Conservation (phyloP, 192 early-diverging fungal species). For the Obelidium mucronatum region DNA sequence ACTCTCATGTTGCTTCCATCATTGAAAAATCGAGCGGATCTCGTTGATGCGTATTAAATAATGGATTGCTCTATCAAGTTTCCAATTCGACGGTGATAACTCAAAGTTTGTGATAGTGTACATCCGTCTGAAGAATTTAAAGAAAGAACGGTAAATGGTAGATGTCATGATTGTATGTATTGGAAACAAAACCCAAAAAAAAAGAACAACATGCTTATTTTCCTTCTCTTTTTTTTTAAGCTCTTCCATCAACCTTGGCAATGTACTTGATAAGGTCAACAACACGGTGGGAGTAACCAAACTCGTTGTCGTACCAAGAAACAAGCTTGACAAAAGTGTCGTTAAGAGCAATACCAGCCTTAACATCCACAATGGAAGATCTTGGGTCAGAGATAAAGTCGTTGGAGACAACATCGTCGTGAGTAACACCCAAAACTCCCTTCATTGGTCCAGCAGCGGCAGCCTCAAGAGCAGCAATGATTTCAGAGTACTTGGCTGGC, state of each 20-base stretch:
- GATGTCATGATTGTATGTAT: neutral
- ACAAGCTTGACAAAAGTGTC: slow-evolving; percentile 96
- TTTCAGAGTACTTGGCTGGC: slow-evolving; percentile 89
- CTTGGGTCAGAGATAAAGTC: slow-evolving; percentile 93
- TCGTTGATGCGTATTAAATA: too few species aligned
- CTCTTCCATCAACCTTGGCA: slow-evolving; percentile 45
- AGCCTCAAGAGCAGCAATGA: slow-evolving; percentile 87
- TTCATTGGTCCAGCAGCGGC: slow-evolving; percentile 82
- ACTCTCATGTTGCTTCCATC: too few species aligned
- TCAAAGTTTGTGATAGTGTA: too few species aligned
- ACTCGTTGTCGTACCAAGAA: slow-evolving; percentile 79
- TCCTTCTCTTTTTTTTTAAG: too few species aligned
- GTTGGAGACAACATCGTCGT: slow-evolving; percentile 93
- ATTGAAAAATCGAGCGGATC: too few species aligned
- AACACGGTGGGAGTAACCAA: slow-evolving; percentile 91
- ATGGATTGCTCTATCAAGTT: too few species aligned
- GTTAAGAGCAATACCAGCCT: slow-evolving; percentile 94
- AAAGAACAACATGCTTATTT: too few species aligned
- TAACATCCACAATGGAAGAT: slow-evolving; percentile 95
- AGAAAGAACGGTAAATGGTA: neutral
- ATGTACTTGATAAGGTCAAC: slow-evolving; percentile 86
- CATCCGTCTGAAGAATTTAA: too few species aligned
- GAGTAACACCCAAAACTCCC: slow-evolving; percentile 92
- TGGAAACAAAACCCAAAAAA: neutral
- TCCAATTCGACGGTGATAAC: too few species aligned